These are phyloP conservation scores for Trichoderma arundinaceum DNA, from an alignment of 2,329 filamentous ascomycete species.

Conservation along the genomic window DNA sequence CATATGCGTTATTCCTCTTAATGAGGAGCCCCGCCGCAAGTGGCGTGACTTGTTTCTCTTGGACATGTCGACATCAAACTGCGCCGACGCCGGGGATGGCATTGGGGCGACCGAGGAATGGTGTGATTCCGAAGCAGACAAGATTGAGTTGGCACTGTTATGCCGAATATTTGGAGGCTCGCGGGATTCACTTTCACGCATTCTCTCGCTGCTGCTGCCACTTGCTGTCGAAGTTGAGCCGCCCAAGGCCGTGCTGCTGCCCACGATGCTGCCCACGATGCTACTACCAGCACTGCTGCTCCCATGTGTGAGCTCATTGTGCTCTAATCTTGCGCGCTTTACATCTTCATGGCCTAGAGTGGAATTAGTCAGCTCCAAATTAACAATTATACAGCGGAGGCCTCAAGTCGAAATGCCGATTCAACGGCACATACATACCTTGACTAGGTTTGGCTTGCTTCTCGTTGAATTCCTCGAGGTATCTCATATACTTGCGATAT, in stretches of 20 bases:
- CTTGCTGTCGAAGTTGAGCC: constrained; percentile 47
- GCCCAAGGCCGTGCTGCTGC: constrained; percentile 49
- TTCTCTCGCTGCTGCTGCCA: constrained; percentile 55
- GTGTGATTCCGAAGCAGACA: constrained; percentile 54
- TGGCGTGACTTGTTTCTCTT: constrained; percentile 39
- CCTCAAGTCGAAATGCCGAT: neutral
- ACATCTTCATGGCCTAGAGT: constrained; percentile 47
- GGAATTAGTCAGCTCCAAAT: constrained; percentile 28
- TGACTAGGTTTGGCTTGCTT: constrained; percentile 66
- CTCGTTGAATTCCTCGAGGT: constrained; percentile 78
- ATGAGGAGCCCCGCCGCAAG: constrained; percentile 38
- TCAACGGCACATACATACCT: constrained; percentile 49
- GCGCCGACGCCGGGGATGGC: constrained; percentile 50
- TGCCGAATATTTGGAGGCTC: constrained; percentile 55
- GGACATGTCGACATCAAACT: constrained; percentile 46
- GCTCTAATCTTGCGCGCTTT: constrained; percentile 56
- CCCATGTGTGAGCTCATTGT: constrained; percentile 45
- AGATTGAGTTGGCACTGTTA: constrained; percentile 55
- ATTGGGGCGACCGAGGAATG: constrained; percentile 49
- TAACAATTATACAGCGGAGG: neutral
- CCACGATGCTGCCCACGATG: constrained; percentile 45
- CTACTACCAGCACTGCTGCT: constrained; percentile 37
- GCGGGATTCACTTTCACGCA: constrained; percentile 55
- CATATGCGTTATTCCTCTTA: constrained; percentile 35
- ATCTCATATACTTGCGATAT: constrained; percentile 71